phyloP scores from a whole-genome alignment of 2,329 filamentous ascomycete genomes.

The Aureobasidium lini region DNA sequence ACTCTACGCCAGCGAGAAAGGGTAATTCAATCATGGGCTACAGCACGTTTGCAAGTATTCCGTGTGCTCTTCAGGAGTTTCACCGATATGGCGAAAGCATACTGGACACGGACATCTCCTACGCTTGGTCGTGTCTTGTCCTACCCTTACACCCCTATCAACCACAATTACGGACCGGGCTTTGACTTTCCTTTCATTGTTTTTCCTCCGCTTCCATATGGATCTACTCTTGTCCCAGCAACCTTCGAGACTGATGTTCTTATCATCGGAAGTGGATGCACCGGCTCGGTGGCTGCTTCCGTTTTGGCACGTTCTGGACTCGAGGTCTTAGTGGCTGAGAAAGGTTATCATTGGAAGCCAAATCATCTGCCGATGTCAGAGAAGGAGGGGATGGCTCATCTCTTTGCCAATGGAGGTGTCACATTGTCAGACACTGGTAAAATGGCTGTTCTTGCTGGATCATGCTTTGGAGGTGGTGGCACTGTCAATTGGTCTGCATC shows the following conservation, averaged over 20 bases:
- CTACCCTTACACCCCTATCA: conserved; percentile 50
- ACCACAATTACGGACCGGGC: conserved; percentile 36
- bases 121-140: conserved; percentile 50
- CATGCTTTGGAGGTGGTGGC: conserved; percentile 77
- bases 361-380: conserved; percentile 68
- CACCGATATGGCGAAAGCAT: conserved; percentile 46
- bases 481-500: conserved; percentile 77
- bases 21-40: conserved; percentile 57
- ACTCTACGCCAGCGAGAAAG: conserved; percentile 52
- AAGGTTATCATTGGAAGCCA: conserved; percentile 68
- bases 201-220: conserved; percentile 40
- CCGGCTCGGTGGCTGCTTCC: conserved; percentile 74
- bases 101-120: conserved; percentile 50
- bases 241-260: conserved; percentile 72
- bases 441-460: conserved; percentile 58
- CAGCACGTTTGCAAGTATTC: conserved; percentile 48
- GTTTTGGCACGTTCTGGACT: conserved; percentile 70
- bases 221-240: conserved; percentile 37
- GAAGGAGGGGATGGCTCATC: conserved; percentile 49
- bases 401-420: conserved; percentile 63
- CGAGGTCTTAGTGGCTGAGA: conserved; percentile 73
- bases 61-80: conserved; percentile 51
- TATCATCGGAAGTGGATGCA: conserved; percentile 80
- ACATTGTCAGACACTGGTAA: conserved; percentile 44
- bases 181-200: conserved; percentile 58